Evolutionary conservation across 108 stramenopile genomes (phyloP).

Genomic region (Schizochytrium sp.): DNA sequence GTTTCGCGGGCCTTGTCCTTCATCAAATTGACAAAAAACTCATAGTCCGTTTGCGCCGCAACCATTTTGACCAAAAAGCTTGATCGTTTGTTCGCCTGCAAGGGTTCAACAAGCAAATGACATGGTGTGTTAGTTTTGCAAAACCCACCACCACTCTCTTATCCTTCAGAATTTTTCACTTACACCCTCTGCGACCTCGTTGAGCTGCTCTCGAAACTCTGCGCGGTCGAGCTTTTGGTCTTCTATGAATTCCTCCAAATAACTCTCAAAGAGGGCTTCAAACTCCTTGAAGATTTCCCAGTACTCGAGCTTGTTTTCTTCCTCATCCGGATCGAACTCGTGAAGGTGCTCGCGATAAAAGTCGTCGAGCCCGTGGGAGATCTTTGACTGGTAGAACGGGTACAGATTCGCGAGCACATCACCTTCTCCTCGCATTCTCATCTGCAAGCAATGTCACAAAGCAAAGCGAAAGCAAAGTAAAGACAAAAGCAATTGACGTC

Average conservation of each 20-base stretch:
- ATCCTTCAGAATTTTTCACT: neutral
- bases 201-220: neutral
- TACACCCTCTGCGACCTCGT: neutral
- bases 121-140: neutral
- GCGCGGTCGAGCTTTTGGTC: neutral
- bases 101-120: neutral
- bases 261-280: neutral
- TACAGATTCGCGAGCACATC: neutral
- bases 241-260: neutral
- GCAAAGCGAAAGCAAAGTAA: too few species aligned
- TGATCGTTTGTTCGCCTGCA: neutral
- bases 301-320: neutral
- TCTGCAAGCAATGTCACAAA: too few species aligned
- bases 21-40: neutral
- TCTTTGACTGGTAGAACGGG: neutral
- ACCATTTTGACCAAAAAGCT: neutral
- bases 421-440: neutral
- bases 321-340: neutral
- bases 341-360: neutral
- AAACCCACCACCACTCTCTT: neutral
- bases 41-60: neutral
- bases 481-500: too few species aligned
- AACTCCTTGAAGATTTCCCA: neutral
- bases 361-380: neutral
- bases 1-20: neutral